Percentiles rank a stretch among this genome's conserved stretches.
Evolutionary conservation across 2,329 filamentous ascomycete genomes (phyloP).

Genomic region (Orbilia oligospora): DNA sequence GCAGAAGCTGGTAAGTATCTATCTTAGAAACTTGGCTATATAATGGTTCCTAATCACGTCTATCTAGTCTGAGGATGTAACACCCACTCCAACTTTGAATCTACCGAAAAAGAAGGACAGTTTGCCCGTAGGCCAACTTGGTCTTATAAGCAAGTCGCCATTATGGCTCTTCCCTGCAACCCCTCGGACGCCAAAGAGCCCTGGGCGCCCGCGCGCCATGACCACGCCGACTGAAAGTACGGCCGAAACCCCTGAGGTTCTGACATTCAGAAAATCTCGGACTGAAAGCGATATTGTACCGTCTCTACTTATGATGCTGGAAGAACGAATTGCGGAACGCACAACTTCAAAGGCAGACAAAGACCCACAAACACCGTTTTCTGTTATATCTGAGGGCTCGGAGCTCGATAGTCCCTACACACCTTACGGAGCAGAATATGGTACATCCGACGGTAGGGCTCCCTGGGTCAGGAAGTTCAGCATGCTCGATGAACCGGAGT

Average conservation of each 20-base stretch:
- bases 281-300: slow-evolving; percentile 59
- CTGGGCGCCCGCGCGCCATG: slow-evolving; percentile 54
- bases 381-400: slow-evolving; percentile 54
- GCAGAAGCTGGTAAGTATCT: slow-evolving; percentile 57
- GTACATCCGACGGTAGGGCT: slow-evolving; percentile 24
- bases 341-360: slow-evolving; percentile 28
- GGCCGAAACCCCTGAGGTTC: slow-evolving; percentile 37
- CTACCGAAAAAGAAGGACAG: slow-evolving; percentile 60
- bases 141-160: slow-evolving; percentile 52
- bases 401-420: slow-evolving; percentile 59
- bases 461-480: slow-evolving; percentile 58
- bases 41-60: slow-evolving; percentile 8
- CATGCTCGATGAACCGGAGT: slow-evolving; percentile 58
- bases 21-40: slow-evolving; percentile 29
- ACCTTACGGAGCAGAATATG: slow-evolving; percentile 15
- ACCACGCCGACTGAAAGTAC: slow-evolving; percentile 48
- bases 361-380: slow-evolving; percentile 58
- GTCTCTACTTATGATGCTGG: slow-evolving; percentile 57
- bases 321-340: slow-evolving; percentile 46
- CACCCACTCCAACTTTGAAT: slow-evolving; percentile 62
- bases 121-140: slow-evolving; percentile 43
- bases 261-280: slow-evolving; percentile 36
- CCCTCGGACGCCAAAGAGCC: slow-evolving; percentile 57
- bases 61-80: slow-evolving; percentile 60
- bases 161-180: slow-evolving; percentile 58